Evolutionary conservation across 768 basidiomycete species (phyloP).

Genomic region (Boletus subcaerulescens): DNA sequence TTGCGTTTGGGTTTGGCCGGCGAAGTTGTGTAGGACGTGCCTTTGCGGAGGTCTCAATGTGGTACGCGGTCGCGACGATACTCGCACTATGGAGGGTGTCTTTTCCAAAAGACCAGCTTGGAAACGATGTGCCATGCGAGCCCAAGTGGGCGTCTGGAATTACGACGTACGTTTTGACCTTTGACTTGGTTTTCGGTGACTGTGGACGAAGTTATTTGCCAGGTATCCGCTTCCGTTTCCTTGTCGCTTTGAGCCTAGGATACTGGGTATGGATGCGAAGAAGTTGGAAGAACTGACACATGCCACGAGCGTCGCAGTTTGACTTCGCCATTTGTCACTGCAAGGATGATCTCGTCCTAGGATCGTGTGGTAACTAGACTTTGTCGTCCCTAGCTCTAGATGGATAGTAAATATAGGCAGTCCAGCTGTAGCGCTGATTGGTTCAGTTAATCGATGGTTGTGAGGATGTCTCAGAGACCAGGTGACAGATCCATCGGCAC

Average conservation of each 20-base stretch:
- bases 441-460: conserved; percentile 21
- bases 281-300: conserved; percentile 10
- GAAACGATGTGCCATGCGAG: conserved; percentile 5
- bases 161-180: conserved; percentile 9
- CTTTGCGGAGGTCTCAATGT: conserved; percentile 16
- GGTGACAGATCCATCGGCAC: conserved; percentile 14
- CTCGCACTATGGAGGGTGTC: conserved; percentile 15
- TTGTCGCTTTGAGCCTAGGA: conserved; percentile 14
- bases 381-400: neutral
- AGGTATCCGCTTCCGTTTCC: conserved; percentile 17
- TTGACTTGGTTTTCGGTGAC: neutral
- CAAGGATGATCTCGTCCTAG: neutral
- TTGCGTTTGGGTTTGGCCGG: conserved; percentile 23
- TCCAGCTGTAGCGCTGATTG: neutral
- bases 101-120: conserved; percentile 10
- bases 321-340: neutral
- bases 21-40: conserved; percentile 19
- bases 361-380: neutral
- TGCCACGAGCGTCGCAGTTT: neutral
- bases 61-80: conserved; percentile 15
- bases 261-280: conserved; percentile 4
- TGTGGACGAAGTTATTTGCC: neutral
- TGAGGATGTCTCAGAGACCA: conserved; percentile 4
- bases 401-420: neutral
- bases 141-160: conserved; percentile 13